phyloP scores from a whole-genome alignment of 306 rosid species.

The Prinsepia uniflora region DNA sequence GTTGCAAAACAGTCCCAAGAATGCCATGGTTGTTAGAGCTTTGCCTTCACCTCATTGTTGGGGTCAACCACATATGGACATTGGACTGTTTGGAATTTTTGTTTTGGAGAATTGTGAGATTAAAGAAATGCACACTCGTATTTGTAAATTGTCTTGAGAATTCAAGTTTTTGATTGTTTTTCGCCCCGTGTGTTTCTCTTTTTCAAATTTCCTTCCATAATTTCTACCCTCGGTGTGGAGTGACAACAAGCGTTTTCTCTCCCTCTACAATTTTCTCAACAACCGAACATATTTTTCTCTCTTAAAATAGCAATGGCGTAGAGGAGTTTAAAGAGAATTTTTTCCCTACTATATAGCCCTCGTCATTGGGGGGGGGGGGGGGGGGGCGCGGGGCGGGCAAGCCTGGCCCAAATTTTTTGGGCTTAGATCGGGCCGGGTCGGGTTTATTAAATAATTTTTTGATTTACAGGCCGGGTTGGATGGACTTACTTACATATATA shows the following conservation, averaged over 20 bases:
- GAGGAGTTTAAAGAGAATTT: background rate
- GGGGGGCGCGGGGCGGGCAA: no score
- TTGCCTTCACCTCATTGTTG: constrained; percentile 41
- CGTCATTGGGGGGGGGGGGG: no score
- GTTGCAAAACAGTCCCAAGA: constrained; percentile 54
- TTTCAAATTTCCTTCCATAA: background rate
- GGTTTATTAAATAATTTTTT: no score
- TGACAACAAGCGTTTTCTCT: background rate
- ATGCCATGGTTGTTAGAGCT: constrained; percentile 67
- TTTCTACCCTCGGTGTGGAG: background rate
- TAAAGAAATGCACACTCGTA: background rate
- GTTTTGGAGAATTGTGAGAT: no score
- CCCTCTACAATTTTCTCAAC: background rate
- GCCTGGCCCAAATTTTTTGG: no score
- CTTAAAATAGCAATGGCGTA: background rate
- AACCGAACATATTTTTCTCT: background rate
- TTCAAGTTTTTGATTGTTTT: background rate
- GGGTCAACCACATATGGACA: no score
- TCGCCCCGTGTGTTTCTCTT: background rate
- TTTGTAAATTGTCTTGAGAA: background rate
- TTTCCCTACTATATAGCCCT: no score
- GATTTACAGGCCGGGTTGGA: no score
- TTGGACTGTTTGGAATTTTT: no score
- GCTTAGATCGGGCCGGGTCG: no score
- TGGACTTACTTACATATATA: no score